Evolutionary conservation across 129 eudicot species (phyloP).

Genomic region (Silybum marianum): DNA sequence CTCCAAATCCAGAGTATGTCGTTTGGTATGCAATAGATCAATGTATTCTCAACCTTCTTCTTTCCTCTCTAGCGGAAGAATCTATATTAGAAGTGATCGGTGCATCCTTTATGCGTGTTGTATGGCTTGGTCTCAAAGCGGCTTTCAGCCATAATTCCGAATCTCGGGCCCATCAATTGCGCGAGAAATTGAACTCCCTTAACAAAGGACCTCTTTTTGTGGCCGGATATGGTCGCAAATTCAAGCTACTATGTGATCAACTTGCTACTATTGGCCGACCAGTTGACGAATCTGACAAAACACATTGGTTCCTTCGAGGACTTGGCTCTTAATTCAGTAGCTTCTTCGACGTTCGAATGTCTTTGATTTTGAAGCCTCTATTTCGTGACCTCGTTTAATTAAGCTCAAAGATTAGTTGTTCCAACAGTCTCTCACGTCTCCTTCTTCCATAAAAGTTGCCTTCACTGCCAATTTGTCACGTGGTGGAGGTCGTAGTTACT

Average conservation of each 20-base stretch:
- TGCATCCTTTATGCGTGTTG: not conserved
- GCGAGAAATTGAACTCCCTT: not conserved
- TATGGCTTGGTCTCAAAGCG: not conserved
- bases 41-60: not conserved
- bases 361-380: too few relatives aligned
- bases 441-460: too few relatives aligned
- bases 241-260: slow-evolving; percentile 3
- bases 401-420: too few relatives aligned
- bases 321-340: too few relatives aligned
- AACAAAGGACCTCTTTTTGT: not conserved
- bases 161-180: not conserved
- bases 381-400: too few relatives aligned
- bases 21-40: not conserved
- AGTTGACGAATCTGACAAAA: too few relatives aligned
- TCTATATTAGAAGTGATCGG: not conserved
- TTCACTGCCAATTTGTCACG: too few relatives aligned
- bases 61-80: not conserved
- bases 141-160: not conserved
- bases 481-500: too few relatives aligned
- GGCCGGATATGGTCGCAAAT: not conserved
- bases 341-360: too few relatives aligned
- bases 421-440: too few relatives aligned
- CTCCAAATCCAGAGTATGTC: not conserved
- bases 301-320: too few relatives aligned
- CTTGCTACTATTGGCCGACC: not conserved